These are phyloP conservation scores for Trametes sanguinea DNA, from an alignment of 768 basidiomycete genomes.

Conservation along the genomic window DNA sequence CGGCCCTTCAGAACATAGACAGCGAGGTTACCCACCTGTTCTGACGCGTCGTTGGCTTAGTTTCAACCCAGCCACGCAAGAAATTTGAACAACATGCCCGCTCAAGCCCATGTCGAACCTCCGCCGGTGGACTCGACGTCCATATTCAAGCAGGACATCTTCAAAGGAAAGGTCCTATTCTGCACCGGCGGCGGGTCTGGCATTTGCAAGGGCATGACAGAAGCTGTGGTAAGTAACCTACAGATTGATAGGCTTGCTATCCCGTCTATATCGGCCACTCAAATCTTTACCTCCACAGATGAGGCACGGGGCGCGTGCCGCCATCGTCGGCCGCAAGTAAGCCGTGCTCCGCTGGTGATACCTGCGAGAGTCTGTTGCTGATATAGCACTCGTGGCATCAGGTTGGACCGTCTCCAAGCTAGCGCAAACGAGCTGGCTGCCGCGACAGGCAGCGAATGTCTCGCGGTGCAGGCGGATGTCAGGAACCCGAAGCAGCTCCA, in stretches of 20 bases:
- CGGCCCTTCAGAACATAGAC: not conserved
- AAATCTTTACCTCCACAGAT: constrained; percentile 56
- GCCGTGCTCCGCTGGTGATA: constrained; percentile 30
- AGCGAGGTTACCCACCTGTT: no score
- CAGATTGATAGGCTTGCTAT: not conserved
- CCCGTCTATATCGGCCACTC: not conserved
- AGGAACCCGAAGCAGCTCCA: constrained; percentile 70
- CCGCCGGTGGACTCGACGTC: constrained; percentile 55
- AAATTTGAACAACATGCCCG: not conserved
- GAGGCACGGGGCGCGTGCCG: constrained; percentile 78
- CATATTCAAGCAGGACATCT: constrained; percentile 78
- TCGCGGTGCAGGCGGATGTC: constrained; percentile 82
- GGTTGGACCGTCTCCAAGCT: constrained; percentile 68
- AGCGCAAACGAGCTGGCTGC: constrained; percentile 71
- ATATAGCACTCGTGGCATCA: constrained; percentile 32
- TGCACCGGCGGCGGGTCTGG: constrained; percentile 93
- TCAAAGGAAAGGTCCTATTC: constrained; percentile 88
- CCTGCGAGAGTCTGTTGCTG: not conserved
- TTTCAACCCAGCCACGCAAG: no score
- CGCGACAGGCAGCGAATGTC: constrained; percentile 68
- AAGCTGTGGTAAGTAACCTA: constrained; percentile 63
- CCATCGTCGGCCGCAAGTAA: constrained; percentile 87
- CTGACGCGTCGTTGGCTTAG: no score
- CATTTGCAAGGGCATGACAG: constrained; percentile 88
- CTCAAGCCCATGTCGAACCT: constrained; percentile 36